phyloP scores from a whole-genome alignment of 495 filamentous ascomycete species.

The Lasiosphaeria hispida region DNA sequence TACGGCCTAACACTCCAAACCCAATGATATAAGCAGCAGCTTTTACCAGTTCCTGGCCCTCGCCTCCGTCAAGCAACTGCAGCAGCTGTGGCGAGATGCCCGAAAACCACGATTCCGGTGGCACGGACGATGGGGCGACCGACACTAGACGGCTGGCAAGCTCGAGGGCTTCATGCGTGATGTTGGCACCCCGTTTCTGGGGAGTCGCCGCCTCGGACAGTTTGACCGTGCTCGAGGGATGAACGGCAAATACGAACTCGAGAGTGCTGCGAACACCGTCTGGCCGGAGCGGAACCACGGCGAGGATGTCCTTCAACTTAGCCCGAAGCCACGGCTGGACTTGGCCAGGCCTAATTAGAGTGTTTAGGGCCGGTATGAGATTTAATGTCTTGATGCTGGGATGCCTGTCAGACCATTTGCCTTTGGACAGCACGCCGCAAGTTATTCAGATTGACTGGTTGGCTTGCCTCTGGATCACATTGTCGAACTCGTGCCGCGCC shows the following conservation, averaged over 20 bases:
- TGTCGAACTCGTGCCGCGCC: slow-evolving; percentile 37
- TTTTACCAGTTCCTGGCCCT: slow-evolving; percentile 61
- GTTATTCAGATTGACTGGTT: background rate
- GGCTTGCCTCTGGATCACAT: slow-evolving; percentile 42
- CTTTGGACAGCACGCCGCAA: background rate
- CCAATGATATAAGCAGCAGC: slow-evolving; percentile 72
- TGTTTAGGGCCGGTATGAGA: slow-evolving; percentile 46
- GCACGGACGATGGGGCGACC: slow-evolving; percentile 57
- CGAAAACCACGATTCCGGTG: slow-evolving; percentile 58
- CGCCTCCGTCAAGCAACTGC: slow-evolving; percentile 61
- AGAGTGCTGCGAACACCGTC: slow-evolving; percentile 67
- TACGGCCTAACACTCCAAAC: slow-evolving; percentile 67
- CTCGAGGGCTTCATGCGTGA: slow-evolving; percentile 71
- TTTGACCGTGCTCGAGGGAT: slow-evolving; percentile 46
- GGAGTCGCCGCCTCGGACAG: slow-evolving; percentile 37
- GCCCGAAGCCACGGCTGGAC: slow-evolving; percentile 49
- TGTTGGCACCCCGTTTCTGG: slow-evolving; percentile 56
- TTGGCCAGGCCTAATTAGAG: slow-evolving; percentile 43
- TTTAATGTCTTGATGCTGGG: slow-evolving; percentile 43
- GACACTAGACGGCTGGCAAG: slow-evolving; percentile 63
- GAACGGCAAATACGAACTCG: slow-evolving; percentile 65
- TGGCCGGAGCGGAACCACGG: slow-evolving; percentile 61
- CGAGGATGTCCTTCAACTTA: slow-evolving; percentile 55
- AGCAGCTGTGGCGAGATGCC: slow-evolving; percentile 66
- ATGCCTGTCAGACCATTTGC: slow-evolving; percentile 28